Base-by-base conservation (phyloP, 2,329 filamentous ascomycete species). In the Fusarium nygamai region DNA sequence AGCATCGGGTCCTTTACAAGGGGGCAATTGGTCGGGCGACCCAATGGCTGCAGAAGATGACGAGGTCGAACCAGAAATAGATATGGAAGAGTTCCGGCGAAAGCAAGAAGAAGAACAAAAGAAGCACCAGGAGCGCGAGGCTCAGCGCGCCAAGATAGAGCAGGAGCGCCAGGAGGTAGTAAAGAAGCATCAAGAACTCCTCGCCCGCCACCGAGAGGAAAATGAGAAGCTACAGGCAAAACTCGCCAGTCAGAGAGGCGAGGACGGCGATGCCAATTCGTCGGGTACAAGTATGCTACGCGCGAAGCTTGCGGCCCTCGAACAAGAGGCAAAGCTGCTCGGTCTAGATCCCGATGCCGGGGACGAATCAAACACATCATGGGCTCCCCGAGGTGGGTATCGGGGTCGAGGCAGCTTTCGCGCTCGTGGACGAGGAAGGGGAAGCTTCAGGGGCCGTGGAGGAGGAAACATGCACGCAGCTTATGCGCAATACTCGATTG, bases 91-190 rank as follows among this genome's bases (percentile, higher is more conserved):
- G 72, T 91, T 96, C 71, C 83, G 88, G 29, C 88, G 86, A 68
- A 90, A 88, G 74, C 93, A 96, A 77, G 89, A 90, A 63, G 93
- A 94, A 78, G 92, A 91, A 4, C 94, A 96, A 78, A 91, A 88
- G 71, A 84, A 85, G 3, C 88, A 93, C 65, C 90, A 93, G 58
- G 91, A 93, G 75, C 91, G 92, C 75, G 85, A 86, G 75, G 87
- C 85, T 69, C 91, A 91, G 81, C 87, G 89, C 53, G 85, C 89
- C 63, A 91, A 92, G 78, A 85, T 93, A 13, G 90, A 92, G 64
- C 86, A 86, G 54, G 86, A 90, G 67, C 88, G 88, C 8, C 87
- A 88, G 69, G 91, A 93, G 57, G 82, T 96, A 27, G 91, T 94
- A 71, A 87, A 88, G 76, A 88, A 91, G 72, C 88, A 91, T 76